These are phyloP conservation scores for Stipa capillata DNA, from an alignment of 176 grass and related monocot genomes.

Conservation along the genomic window DNA sequence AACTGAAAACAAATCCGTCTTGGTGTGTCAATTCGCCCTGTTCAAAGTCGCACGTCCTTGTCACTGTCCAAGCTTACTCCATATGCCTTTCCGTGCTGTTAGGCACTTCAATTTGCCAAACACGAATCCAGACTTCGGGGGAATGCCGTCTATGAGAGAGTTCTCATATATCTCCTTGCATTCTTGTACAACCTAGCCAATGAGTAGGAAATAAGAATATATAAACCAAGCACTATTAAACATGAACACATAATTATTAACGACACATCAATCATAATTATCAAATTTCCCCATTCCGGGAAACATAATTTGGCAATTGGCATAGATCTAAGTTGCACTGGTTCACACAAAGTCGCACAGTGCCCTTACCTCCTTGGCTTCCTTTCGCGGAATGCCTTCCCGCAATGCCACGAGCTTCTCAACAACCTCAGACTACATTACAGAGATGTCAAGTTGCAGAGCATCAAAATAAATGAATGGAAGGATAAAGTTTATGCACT, in stretches of 20 bases:
- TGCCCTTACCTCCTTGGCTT: constrained; percentile 89
- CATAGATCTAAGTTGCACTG: background rate
- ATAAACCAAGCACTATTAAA: too few species aligned
- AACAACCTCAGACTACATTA: constrained; percentile 88
- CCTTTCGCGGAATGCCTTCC: constrained; percentile 89
- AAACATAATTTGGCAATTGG: background rate
- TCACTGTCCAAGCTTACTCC: constrained; percentile 82
- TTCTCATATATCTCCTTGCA: constrained; percentile 96
- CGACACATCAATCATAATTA: background rate
- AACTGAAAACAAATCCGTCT: constrained; percentile 22
- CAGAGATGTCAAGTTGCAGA: constrained; percentile 10
- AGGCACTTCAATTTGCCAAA: constrained; percentile 92
- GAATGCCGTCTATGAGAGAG: constrained; percentile 69
- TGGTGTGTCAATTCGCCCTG: background rate
- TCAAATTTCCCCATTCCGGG: background rate
- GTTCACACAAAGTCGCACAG: background rate
- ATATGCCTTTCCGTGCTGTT: constrained; percentile 69
- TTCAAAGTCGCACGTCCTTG: background rate
- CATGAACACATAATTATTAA: background rate
- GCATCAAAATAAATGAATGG: background rate
- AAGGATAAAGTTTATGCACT: background rate
- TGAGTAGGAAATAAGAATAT: constrained; percentile 1
- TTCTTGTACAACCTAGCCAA: constrained; percentile 93
- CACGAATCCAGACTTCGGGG: constrained; percentile 77
- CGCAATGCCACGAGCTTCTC: constrained; percentile 93